These are phyloP conservation scores for Linnemannia schmuckeri DNA, from an alignment of 192 early-diverging fungal genomes.

Conservation along the genomic window DNA sequence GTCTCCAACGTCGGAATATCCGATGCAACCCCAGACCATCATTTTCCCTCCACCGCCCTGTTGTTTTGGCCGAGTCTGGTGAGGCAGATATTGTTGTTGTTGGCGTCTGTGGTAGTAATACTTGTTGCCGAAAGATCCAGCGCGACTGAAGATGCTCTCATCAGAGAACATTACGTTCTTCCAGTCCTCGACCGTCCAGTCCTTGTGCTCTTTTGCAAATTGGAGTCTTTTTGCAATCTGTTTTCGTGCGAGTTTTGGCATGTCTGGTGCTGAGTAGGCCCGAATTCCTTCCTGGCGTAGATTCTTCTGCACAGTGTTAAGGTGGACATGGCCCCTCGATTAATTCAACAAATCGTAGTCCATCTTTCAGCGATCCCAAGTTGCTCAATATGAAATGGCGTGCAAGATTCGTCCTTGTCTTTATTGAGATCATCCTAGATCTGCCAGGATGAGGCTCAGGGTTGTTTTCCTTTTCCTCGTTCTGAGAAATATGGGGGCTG, in stretches of 20 bases:
- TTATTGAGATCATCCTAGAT: too few species aligned
- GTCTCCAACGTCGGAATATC: conserved; percentile 10
- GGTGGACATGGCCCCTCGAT: too few species aligned
- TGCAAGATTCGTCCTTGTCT: conserved; percentile 4
- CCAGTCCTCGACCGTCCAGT: conserved; percentile 46
- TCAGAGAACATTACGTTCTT: conserved; percentile 38
- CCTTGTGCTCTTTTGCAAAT: conserved; percentile 29
- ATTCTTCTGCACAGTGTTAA: conserved; percentile 5
- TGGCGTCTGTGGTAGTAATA: not conserved
- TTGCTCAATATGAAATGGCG: conserved; percentile 6
- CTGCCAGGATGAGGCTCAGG: not conserved
- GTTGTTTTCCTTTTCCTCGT: conserved; percentile 15
- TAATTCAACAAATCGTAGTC: conserved; percentile 10
- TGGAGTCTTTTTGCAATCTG: not conserved
- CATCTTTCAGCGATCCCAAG: conserved; percentile 11
- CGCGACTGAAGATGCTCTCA: conserved; percentile 13
- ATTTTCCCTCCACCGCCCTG: conserved; percentile 19
- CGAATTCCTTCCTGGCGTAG: not conserved
- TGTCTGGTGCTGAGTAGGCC: not conserved
- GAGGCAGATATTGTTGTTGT: not conserved
- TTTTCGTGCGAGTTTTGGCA: conserved; percentile 3
- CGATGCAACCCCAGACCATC: conserved; percentile 23
- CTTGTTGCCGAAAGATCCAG: conserved; percentile 17
- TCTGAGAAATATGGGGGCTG: too few species aligned
- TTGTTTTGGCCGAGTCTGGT: not conserved